Evolutionary conservation across 768 basidiomycete genomes (phyloP).

Genomic region (Sarcodon sp.): DNA sequence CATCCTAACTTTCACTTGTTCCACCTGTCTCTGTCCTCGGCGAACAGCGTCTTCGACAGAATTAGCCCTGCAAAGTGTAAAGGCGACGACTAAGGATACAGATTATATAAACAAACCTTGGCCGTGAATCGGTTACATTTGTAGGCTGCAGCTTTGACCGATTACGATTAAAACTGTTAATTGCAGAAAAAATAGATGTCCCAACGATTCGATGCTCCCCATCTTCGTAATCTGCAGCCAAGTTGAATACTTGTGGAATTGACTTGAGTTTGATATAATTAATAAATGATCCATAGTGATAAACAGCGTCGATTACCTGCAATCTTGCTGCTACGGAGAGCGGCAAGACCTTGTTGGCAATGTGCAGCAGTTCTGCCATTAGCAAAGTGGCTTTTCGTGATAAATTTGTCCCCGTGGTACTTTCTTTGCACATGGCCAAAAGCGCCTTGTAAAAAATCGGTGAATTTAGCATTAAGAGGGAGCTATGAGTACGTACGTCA

Average conservation of each 20-base stretch:
- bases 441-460: conserved; percentile 44
- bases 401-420: conserved; percentile 54
- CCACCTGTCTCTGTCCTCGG: conserved; percentile 81
- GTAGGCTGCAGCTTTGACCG: conserved; percentile 54
- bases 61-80: conserved; percentile 38
- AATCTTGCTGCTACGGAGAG: conserved; percentile 69
- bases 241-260: conserved; percentile 71
- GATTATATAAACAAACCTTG: conserved; percentile 32
- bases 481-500: conserved; percentile 42
- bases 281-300: neutral
- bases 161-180: conserved; percentile 93
- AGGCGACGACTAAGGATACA: neutral
- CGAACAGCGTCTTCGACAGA: conserved; percentile 79
- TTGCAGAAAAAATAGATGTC: conserved; percentile 70
- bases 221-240: conserved; percentile 72
- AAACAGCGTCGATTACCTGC: conserved; percentile 38
- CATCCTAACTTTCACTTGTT: conserved; percentile 80
- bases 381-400: conserved; percentile 84
- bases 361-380: conserved; percentile 82
- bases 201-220: conserved; percentile 75
- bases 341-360: conserved; percentile 82
- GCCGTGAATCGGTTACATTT: conserved; percentile 39
- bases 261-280: neutral
- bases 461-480: neutral
- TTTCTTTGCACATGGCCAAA: conserved; percentile 75